Evolutionary conservation across 495 filamentous ascomycete genomes (phyloP), one percentile per base, ranked within the genome.

Genomic region (Barbatosphaeria neglecta): DNA sequence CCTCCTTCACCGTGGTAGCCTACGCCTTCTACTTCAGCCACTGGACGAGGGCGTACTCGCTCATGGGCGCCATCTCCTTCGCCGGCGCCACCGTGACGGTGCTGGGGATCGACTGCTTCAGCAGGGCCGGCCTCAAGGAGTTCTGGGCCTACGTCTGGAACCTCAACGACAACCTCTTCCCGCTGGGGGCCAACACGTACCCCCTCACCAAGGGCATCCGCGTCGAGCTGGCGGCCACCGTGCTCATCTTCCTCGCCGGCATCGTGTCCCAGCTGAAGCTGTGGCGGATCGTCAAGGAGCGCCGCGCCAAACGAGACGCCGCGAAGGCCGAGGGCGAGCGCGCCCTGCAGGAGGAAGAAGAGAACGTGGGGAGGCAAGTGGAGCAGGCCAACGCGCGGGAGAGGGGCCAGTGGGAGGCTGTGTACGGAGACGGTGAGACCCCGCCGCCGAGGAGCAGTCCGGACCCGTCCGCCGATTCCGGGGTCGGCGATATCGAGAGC

Each of bases 101-200:
- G 6, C 61, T 97, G 6, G 90, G 90, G 6, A 85, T 97, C 44
- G 90, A 97, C 60, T 95, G 90, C 60, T 93, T 88, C 55, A 90
- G 82, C 54, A 71, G 81, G 42, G 90, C 89, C 11, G 90, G 90
- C 0, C 64, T 94, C 53, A 95, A 92, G 58, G 90, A 96, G 58
- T 96, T 96, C 49, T 97, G 90, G 90, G 73, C 88, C 9, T 97
- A 94, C 59, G 77, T 95, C 25, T 97, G 90, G 90, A 72, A 71
- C 43, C 69, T 96, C 28, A 95, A 95, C 59, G 68, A 77, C 28
- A 70, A 85, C 20, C 65, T 87, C 4, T 96, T 96, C 55, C 90
- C 90, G 0, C 64, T 86, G 17, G 72, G 73, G 19, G 81, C 84
- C 1, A 68, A 72, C 25, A 88, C 83, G 0, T 97, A 94, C 58